Evolutionary conservation across 768 basidiomycete genomes (phyloP).

Genomic region (Phlebiopsis flavidoalba): DNA sequence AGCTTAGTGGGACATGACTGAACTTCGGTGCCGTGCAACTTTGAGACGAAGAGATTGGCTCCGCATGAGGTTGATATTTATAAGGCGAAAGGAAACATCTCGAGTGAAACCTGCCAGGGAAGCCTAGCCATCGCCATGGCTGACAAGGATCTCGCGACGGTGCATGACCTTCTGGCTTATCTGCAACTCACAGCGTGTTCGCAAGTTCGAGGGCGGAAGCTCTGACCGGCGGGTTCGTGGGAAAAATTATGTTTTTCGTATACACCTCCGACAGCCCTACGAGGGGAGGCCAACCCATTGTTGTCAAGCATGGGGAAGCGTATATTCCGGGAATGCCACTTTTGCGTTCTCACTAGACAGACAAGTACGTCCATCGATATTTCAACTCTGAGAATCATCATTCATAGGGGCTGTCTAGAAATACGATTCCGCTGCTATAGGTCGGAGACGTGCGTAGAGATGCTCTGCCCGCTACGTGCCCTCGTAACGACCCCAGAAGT

Average conservation of each 20-base stretch:
- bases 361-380: slow-evolving; percentile 37
- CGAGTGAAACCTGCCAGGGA: not conserved
- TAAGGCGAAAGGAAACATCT: not conserved
- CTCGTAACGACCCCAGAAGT: slow-evolving; percentile 46
- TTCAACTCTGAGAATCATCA: not conserved
- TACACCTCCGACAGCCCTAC: slow-evolving; percentile 37
- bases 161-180: slow-evolving; percentile 33
- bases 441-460: slow-evolving; percentile 33
- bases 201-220: slow-evolving; percentile 32
- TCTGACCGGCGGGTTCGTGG: slow-evolving; percentile 47
- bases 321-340: slow-evolving; percentile 13
- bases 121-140: no score
- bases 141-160: not conserved
- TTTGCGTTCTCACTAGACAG: slow-evolving; percentile 39
- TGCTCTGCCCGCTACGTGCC: slow-evolving; percentile 31
- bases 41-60: no score
- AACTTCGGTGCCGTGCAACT: not conserved
- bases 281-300: slow-evolving; percentile 40
- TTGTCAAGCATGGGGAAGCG: slow-evolving; percentile 55
- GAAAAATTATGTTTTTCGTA: slow-evolving; percentile 57
- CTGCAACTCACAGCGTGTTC: slow-evolving; percentile 43
- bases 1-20: not conserved
- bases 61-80: no score
- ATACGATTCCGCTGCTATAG: slow-evolving; percentile 47
- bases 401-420: slow-evolving; percentile 21